Base-by-base conservation (phyloP, 192 early-diverging fungal species). In the Umbelopsis isabellina region DNA sequence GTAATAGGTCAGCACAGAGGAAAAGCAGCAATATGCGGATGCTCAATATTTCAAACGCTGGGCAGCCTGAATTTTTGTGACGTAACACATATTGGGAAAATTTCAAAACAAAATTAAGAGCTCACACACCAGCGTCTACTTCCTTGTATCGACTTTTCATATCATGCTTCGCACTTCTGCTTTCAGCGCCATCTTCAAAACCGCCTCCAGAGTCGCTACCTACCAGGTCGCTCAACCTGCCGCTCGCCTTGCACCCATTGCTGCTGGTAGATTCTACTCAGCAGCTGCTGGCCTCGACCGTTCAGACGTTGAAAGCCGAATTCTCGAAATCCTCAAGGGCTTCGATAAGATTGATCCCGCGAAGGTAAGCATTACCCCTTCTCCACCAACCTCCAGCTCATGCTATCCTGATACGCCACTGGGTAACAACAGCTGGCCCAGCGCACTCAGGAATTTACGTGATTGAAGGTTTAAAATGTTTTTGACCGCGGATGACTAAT, bases 261-360 rank as follows among this genome's bases (percentile, higher is more conserved):
- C 78, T 71, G 79, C 81, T 73, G 70, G 79, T 49, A 92, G 94
- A 72, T 85, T 85, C 75, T 97, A 93, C 86, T 89, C 91, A 47
- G 90, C 88, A 3, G 89, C 82, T 66, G 87, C 89, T 20, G 87
- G 80, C 27, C 88, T 95, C 30, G 74, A 87, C 67, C 83, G 89
- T 53, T 75, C 80, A 55, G 83, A 87, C 52, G 89, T 99, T 72
- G 90, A 98, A 86, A 81, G 87, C 77, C 87, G 96, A 68, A 91
- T 99, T 67, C 81, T 97, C 71, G 88, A 92, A 52, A 87, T 99
- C 33, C 79, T 99, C 67, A 89, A 89, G 77, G 95, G 92, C 75
- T 99, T 99, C 84, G 96, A 97, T 80, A 99, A 99, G 87, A 93
- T 99, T 76, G 92, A 95, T 75, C 80, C 86, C 46, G 76, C 82